Percentiles rank a stretch among this genome's conserved stretches.
phyloP scores from a whole-genome alignment of 768 basidiomycete genomes.

The Lepiota venenata region DNA sequence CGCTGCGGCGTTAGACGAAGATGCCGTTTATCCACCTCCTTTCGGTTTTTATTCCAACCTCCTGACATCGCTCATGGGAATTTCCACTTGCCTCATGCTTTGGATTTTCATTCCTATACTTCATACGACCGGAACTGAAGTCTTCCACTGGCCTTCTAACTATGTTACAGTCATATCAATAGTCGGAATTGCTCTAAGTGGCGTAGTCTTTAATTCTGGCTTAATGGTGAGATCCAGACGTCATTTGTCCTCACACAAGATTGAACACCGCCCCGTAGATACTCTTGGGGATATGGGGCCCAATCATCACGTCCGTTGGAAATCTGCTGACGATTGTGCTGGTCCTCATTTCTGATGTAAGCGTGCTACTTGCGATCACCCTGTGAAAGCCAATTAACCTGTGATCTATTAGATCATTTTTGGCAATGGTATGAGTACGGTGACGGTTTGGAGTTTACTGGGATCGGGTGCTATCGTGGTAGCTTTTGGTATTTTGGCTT shows the following conservation, averaged over 20 bases:
- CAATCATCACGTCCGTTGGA: slow-evolving; percentile 84
- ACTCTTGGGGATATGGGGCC: slow-evolving; percentile 83
- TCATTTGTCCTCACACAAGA: background rate
- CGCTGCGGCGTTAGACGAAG: slow-evolving; percentile 19
- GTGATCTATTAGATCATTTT: slow-evolving; percentile 42
- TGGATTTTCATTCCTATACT: slow-evolving; percentile 81
- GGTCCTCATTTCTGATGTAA: slow-evolving; percentile 74
- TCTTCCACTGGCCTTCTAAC: slow-evolving; percentile 62
- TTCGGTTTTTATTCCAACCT: slow-evolving; percentile 86
- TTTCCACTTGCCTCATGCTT: slow-evolving; percentile 66
- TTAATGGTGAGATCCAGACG: slow-evolving; percentile 60
- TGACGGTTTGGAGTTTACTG: slow-evolving; percentile 69
- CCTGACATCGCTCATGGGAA: slow-evolving; percentile 75
- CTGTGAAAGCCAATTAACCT: background rate
- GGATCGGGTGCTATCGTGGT: slow-evolving; percentile 79
- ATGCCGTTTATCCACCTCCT: slow-evolving; percentile 56
- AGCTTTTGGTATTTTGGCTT: slow-evolving; percentile 79
- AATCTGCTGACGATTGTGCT: slow-evolving; percentile 94
- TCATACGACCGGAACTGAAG: slow-evolving; percentile 61
- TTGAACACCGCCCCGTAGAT: slow-evolving; percentile 41
- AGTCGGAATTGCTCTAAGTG: slow-evolving; percentile 63
- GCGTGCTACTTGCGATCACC: slow-evolving; percentile 10
- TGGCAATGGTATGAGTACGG: slow-evolving; percentile 52
- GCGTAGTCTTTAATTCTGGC: slow-evolving; percentile 80
- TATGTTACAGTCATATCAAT: slow-evolving; percentile 46